Conservation (phyloP, 2,329 filamentous ascomycete species). For the Fusarium sublunatum region DNA sequence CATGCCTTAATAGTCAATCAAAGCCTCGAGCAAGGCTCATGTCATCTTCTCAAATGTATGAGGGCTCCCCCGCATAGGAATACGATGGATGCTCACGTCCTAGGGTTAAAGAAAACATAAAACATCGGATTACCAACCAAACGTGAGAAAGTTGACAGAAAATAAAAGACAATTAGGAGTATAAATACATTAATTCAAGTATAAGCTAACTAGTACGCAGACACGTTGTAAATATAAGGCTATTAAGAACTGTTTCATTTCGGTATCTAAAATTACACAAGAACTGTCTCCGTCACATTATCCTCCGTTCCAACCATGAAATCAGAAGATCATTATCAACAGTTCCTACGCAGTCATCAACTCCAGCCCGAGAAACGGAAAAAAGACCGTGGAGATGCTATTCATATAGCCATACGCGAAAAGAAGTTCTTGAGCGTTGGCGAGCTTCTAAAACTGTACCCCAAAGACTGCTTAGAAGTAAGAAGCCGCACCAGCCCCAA, state of each 20-base stretch:
- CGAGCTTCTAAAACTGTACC: conserved; percentile 19
- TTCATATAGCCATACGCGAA: conserved; percentile 14
- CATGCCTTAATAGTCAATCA: not conserved
- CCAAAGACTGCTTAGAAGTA: conserved; percentile 18
- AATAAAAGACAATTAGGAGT: too few species aligned
- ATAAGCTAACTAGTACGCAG: too few species aligned
- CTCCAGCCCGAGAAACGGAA: not conserved
- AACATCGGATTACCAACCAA: too few species aligned
- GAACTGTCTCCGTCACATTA: not conserved
- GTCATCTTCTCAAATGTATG: not conserved
- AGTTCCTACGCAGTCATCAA: conserved; percentile 2
- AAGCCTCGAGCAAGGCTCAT: not conserved
- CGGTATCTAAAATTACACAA: not conserved
- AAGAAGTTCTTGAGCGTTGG: not conserved
- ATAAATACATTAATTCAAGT: too few species aligned
- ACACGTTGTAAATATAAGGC: too few species aligned
- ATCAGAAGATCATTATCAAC: not conserved
- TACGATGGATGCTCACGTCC: too few species aligned
- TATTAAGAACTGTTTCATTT: too few species aligned
- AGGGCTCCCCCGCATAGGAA: not conserved
- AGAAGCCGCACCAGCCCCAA: conserved; percentile 3
- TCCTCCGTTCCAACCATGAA: not conserved
- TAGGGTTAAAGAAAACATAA: too few species aligned
- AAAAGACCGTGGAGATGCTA: conserved; percentile 7
- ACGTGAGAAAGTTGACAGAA: too few species aligned